Percentiles rank a stretch among this genome's conserved stretches.
phyloP scores from a whole-genome alignment of 768 basidiomycete genomes.

The Ramaria sp. region DNA sequence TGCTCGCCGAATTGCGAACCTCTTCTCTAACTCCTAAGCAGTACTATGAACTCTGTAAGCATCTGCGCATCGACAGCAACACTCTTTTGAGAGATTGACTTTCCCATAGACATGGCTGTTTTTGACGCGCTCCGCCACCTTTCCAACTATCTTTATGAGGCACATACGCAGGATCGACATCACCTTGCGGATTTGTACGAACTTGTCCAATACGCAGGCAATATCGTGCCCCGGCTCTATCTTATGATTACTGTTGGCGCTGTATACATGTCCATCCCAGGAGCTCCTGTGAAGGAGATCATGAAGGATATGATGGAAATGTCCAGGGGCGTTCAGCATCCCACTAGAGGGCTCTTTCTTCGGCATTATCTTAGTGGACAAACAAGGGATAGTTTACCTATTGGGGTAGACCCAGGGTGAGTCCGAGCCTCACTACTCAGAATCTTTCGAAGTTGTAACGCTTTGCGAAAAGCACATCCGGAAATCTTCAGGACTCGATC shows the following conservation, averaged over 20 bases:
- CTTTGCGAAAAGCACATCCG: conserved; percentile 49
- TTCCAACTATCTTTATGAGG: conserved; percentile 93
- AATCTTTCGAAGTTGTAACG: background rate
- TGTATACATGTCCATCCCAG: conserved; percentile 97
- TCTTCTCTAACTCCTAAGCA: conserved; percentile 92
- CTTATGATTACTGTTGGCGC: conserved; percentile 99
- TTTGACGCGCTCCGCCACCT: conserved; percentile 94
- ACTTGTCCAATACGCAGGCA: conserved; percentile 98
- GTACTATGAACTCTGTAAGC: conserved; percentile 94
- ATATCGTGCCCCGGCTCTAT: conserved; percentile 87
- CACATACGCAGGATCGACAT: conserved; percentile 83
- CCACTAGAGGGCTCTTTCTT: conserved; percentile 91
- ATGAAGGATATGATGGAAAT: conserved; percentile 99
- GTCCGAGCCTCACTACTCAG: background rate
- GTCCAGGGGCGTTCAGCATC: conserved; percentile 94
- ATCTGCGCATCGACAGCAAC: background rate
- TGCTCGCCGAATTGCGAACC: conserved; percentile 93
- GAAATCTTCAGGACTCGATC: conserved; percentile 91
- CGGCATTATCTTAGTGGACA: conserved; percentile 96
- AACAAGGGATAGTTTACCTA: conserved; percentile 89
- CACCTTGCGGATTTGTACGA: conserved; percentile 98
- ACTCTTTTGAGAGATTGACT: background rate
- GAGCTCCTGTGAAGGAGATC: conserved; percentile 96
- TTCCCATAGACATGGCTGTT: conserved; percentile 81
- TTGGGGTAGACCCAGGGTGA: conserved; percentile 78